Conservation (phyloP, 2,329 filamentous ascomycete species). For the Fusarium sp. region DNA sequence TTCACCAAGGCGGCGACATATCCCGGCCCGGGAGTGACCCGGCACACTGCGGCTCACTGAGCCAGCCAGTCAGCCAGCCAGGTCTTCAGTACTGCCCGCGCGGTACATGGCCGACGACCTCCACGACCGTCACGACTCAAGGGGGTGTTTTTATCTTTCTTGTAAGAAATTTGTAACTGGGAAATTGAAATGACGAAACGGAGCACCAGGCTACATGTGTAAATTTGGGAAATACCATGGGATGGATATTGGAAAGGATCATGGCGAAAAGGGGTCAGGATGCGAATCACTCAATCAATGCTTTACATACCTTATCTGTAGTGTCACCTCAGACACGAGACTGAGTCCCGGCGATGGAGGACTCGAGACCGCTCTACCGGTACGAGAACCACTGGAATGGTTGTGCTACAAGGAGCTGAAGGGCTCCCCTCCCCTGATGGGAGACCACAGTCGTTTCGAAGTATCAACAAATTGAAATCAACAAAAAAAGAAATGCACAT, state of each 20-base stretch:
- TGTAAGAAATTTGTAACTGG: conserved; percentile 26
- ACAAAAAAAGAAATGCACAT: not conserved
- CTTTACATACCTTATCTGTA: conserved; percentile 28
- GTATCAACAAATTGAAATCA: conserved; percentile 18
- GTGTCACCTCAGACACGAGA: conserved; percentile 36
- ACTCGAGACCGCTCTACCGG: conserved; percentile 31
- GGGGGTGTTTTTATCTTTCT: too few relatives aligned
- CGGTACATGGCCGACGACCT: conserved; percentile 3
- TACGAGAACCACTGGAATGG: conserved; percentile 35
- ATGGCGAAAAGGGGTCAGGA: conserved; percentile 28
- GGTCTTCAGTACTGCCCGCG: too few relatives aligned
- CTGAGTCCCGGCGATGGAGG: conserved; percentile 22
- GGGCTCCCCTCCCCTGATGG: not conserved
- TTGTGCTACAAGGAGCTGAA: conserved; percentile 30
- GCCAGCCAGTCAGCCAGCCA: too few relatives aligned
- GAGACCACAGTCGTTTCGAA: conserved; percentile 30
- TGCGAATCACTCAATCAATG: conserved; percentile 35
- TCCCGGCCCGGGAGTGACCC: conserved; percentile 29
- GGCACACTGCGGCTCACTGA: conserved; percentile 33
- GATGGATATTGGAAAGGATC: conserved; percentile 23
- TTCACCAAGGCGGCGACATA: conserved; percentile 37
- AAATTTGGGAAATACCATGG: conserved; percentile 25
- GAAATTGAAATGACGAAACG: conserved; percentile 39
- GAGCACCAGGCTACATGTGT: conserved; percentile 23
- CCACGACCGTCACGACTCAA: conserved; percentile 2